Evolutionary conservation across 2,329 filamentous ascomycete genomes (phyloP).

Genomic region (Colletotrichum musicola): DNA sequence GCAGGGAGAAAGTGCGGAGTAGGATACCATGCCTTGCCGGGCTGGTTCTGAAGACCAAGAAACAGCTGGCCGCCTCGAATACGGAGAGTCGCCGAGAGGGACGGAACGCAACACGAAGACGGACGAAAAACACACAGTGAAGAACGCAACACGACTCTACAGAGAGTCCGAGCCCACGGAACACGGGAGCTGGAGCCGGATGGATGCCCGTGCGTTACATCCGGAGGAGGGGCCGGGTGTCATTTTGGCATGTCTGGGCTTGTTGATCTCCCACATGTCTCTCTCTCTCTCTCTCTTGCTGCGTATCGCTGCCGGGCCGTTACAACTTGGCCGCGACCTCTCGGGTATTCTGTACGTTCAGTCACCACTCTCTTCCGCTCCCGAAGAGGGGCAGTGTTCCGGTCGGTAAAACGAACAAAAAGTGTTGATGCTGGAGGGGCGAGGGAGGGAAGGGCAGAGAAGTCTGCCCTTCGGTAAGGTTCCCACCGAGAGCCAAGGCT

Average conservation of each 20-base stretch:
- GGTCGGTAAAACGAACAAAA: background rate
- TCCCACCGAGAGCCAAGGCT: conserved; percentile 15
- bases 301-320: too few relatives aligned
- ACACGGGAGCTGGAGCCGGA: conserved; percentile 34
- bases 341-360: too few relatives aligned
- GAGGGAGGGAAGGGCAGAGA: background rate
- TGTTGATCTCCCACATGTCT: conserved; percentile 11
- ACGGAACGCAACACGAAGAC: background rate
- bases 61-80: background rate
- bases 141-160: background rate
- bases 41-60: background rate
- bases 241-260: conserved; percentile 15
- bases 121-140: background rate
- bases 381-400: conserved; percentile 9
- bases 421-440: background rate
- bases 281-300: background rate
- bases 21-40: background rate
- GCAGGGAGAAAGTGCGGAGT: background rate
- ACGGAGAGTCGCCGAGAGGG: conserved; percentile 11
- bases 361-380: background rate
- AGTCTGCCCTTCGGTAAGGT: conserved; percentile 18
- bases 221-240: conserved; percentile 36
- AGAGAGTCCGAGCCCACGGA: conserved; percentile 33
- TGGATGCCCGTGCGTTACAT: conserved; percentile 25
- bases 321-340: too few relatives aligned